phyloP scores from a whole-genome alignment of 306 rosid genomes.

The Geum urbanum region DNA sequence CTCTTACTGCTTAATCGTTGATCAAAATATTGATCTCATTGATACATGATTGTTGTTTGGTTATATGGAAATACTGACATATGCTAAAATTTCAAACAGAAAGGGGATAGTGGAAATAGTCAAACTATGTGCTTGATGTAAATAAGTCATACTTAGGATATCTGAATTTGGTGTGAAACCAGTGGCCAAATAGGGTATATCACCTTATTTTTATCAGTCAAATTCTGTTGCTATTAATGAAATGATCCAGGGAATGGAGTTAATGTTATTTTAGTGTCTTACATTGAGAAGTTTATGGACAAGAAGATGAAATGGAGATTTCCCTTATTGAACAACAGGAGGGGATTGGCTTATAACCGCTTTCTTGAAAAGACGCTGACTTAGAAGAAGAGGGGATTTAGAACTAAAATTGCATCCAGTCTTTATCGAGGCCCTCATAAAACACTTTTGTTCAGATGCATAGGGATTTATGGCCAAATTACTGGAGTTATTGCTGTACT shows the following conservation, averaged over 20 bases:
- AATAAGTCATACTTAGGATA: too few species aligned
- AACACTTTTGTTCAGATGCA: background rate
- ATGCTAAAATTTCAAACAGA: background rate
- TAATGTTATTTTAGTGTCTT: background rate
- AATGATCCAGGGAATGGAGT: background rate
- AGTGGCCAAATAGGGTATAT: background rate
- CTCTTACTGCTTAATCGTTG: background rate
- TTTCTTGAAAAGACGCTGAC: background rate
- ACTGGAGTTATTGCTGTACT: background rate
- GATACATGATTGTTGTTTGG: background rate
- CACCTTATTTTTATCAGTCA: too few species aligned
- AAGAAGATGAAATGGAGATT: background rate
- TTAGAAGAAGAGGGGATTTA: background rate
- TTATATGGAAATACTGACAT: background rate
- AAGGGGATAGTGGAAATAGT: background rate
- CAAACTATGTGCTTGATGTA: background rate
- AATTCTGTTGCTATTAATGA: too few species aligned
- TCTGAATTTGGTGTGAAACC: background rate
- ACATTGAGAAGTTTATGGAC: background rate
- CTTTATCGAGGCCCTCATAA: background rate
- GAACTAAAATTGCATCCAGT: background rate
- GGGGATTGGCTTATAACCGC: background rate
- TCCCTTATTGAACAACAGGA: background rate
- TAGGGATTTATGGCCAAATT: background rate
- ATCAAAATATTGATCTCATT: background rate